A percentile compares a stretch with the other conserved stretches of the same genome.
phyloP scores from a whole-genome alignment of 768 basidiomycete genomes.

The Boletus bicolor region DNA sequence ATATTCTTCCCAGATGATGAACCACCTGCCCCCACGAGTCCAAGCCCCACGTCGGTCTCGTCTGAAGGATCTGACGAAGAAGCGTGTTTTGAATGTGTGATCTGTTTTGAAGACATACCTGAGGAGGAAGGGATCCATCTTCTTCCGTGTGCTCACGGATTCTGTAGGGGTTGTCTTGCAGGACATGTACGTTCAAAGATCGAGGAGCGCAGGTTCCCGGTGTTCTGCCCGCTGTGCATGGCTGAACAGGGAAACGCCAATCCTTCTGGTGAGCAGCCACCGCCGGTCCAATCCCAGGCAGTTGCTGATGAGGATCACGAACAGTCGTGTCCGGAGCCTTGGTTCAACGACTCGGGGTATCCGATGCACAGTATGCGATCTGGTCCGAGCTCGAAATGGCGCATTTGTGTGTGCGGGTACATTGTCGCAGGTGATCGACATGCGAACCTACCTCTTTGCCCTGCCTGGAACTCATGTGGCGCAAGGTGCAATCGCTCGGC shows the following conservation, averaged over 20 bases:
- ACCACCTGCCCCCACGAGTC: neutral
- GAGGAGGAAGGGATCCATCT: constrained; percentile 40
- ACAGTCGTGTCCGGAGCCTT: constrained; percentile 39
- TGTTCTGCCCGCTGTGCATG: constrained; percentile 57
- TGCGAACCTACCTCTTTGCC: neutral
- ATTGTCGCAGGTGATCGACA: constrained; percentile 47
- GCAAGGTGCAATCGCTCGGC: constrained; percentile 47
- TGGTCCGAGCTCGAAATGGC: constrained; percentile 47
- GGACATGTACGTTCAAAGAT: constrained; percentile 45
- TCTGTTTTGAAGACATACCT: constrained; percentile 51
- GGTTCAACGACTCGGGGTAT: constrained; percentile 40
- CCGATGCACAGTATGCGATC: constrained; percentile 37
- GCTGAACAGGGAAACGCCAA: constrained; percentile 29
- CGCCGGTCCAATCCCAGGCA: neutral
- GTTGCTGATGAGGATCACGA: neutral
- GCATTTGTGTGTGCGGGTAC: constrained; percentile 37
- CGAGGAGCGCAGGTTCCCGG: constrained; percentile 50
- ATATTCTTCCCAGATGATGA: constrained; percentile 24
- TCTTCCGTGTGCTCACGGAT: constrained; percentile 44
- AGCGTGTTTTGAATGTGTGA: constrained; percentile 43
- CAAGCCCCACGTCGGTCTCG: neutral
- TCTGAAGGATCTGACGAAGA: constrained; percentile 8
- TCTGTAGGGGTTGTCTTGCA: constrained; percentile 53
- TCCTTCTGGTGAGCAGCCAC: constrained; percentile 32
- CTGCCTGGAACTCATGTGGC: neutral